phyloP scores from a whole-genome alignment of 2,329 filamentous ascomycete species.

The Ophiostoma ulmi region DNA sequence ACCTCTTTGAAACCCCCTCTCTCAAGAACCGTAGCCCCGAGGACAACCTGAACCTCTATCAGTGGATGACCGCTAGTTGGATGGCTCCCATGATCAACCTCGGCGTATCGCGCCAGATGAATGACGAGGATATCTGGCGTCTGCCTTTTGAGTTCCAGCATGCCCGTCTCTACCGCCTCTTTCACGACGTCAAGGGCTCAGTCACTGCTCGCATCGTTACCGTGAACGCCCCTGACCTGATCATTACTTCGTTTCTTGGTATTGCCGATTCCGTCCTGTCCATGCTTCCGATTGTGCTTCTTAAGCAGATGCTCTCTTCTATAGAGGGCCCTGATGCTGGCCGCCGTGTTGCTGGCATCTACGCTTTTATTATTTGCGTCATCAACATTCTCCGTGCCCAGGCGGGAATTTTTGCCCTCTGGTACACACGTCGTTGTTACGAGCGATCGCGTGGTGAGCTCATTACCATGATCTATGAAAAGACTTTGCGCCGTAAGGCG shows the following conservation, averaged over 20 bases:
- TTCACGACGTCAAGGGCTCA: slow-evolving; percentile 66
- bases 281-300: slow-evolving; percentile 59
- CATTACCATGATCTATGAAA: slow-evolving; percentile 59
- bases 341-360: slow-evolving; percentile 56
- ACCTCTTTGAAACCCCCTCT: slow-evolving; percentile 49
- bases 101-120: slow-evolving; percentile 60
- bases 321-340: slow-evolving; percentile 53
- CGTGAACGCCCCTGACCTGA: slow-evolving; percentile 74
- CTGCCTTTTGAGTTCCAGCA: slow-evolving; percentile 80
- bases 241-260: slow-evolving; percentile 60
- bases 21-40: slow-evolving; percentile 65
- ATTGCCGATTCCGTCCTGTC: slow-evolving; percentile 55
- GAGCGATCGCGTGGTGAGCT: slow-evolving; percentile 80
- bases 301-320: slow-evolving; percentile 65
- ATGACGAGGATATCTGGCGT: slow-evolving; percentile 77
- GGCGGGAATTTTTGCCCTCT: slow-evolving; percentile 63
- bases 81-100: slow-evolving; percentile 66
- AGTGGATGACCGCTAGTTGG: slow-evolving; percentile 83
- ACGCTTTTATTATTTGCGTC: slow-evolving; percentile 57
- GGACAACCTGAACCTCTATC: slow-evolving; percentile 72
- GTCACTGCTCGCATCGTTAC: slow-evolving; percentile 63
- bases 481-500: slow-evolving; percentile 65
- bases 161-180: slow-evolving; percentile 64
- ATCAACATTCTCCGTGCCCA: slow-evolving; percentile 60
- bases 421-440: slow-evolving; percentile 80